phyloP scores from a whole-genome alignment of 345 rosid species.

The Camelina sativa region DNA sequence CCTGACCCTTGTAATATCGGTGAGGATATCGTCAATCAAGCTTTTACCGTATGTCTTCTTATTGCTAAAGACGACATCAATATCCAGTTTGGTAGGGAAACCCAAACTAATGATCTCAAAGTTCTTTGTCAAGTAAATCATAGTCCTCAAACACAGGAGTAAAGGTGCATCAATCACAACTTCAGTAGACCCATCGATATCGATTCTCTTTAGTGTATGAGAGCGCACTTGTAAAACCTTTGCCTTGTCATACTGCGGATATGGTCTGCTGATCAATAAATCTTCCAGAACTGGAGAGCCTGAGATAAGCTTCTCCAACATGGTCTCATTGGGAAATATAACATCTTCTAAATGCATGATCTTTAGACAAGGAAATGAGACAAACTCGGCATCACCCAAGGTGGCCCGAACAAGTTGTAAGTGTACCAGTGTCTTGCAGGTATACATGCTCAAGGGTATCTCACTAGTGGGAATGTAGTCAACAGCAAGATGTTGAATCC shows the following conservation, averaged over 20 bases:
- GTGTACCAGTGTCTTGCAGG: conserved; percentile 6
- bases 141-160: neutral
- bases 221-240: conserved; percentile 8
- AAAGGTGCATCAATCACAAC: conserved; percentile 29
- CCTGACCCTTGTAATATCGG: neutral
- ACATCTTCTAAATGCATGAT: neutral
- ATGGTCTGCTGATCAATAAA: neutral
- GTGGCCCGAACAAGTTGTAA: neutral
- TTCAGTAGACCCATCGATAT: neutral
- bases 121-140: neutral
- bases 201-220: neutral
- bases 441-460: neutral
- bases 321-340: neutral
- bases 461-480: neutral
- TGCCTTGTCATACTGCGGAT: no score
- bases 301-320: conserved; percentile 3
- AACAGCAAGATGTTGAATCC: neutral
- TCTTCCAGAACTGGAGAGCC: conserved; percentile 10
- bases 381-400: neutral
- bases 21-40: neutral
- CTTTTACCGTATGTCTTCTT: neutral
- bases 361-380: neutral
- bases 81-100: neutral
- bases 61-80: neutral
- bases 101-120: neutral